Conservation (phyloP, 1,284 basidiomycete species). For the Rhodotorula sp. region DNA sequence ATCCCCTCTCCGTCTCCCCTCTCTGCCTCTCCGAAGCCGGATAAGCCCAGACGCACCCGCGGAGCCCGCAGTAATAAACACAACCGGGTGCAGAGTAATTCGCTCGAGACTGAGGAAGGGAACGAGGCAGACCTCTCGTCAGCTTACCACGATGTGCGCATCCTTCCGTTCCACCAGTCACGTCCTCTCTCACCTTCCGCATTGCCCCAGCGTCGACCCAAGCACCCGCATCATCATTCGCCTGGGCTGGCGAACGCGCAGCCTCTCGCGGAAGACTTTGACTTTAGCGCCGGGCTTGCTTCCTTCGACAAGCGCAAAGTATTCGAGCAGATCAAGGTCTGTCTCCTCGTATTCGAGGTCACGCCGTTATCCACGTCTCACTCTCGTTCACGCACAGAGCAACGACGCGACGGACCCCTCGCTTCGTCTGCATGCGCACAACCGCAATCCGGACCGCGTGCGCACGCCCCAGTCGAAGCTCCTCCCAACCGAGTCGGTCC, state of each 20-base stretch:
- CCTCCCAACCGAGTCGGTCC: slow-evolving; percentile 27
- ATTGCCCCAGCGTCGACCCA: not conserved
- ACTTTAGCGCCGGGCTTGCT: slow-evolving; percentile 35
- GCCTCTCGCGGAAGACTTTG: slow-evolving; percentile 40
- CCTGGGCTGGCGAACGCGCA: not conserved
- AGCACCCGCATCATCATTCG: not conserved
- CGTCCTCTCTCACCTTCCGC: not conserved
- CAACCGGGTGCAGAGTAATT: not conserved
- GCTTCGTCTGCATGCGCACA: slow-evolving; percentile 44
- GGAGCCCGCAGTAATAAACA: not conserved
- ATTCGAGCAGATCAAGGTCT: slow-evolving; percentile 39
- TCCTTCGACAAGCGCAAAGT: slow-evolving; percentile 43
- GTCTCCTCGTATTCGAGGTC: not conserved
- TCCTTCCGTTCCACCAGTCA: not conserved
- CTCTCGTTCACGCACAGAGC: slow-evolving; percentile 13
- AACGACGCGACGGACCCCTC: slow-evolving; percentile 42
- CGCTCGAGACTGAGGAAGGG: slow-evolving; percentile 15
- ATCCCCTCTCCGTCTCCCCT: slow-evolving; percentile 9
- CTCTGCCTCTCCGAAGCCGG: slow-evolving; percentile 1
- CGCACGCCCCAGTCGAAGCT: slow-evolving; percentile 31
- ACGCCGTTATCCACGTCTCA: not conserved
- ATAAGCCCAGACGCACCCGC: not conserved
- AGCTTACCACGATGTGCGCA: not conserved
- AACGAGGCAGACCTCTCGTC: slow-evolving; percentile 22
- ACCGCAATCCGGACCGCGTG: slow-evolving; percentile 28